A percentile compares a stretch with the other conserved stretches of the same genome.
phyloP scores from a whole-genome alignment of 805 yeast species.

The Yamadazyma akitaensis region DNA sequence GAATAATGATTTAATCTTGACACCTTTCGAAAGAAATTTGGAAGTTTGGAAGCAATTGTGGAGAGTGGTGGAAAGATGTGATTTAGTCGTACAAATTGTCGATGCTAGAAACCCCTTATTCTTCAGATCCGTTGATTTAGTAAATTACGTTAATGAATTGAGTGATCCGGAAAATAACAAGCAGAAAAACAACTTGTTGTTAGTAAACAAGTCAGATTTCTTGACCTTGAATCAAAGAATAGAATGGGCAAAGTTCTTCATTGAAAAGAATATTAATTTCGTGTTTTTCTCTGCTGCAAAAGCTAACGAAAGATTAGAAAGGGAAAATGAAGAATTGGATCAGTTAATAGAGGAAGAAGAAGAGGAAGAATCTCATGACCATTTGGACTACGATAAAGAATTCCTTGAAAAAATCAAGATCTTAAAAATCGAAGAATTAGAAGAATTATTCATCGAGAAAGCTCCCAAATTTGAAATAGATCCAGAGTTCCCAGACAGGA shows the following conservation, averaged over 20 bases:
- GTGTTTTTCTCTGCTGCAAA: constrained; percentile 91
- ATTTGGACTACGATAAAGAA: constrained; percentile 15
- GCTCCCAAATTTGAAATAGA: constrained; percentile 68
- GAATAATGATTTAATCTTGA: constrained; percentile 75
- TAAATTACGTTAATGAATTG: constrained; percentile 73
- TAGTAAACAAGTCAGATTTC: constrained; percentile 93
- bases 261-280: constrained; percentile 62
- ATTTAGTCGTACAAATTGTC: constrained; percentile 91
- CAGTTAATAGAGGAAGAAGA: constrained; percentile 24
- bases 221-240: constrained; percentile 73
- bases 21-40: constrained; percentile 95
- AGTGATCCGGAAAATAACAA: constrained; percentile 45
- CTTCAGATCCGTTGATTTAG: constrained; percentile 86
- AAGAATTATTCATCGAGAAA: constrained; percentile 66
- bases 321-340: constrained; percentile 44
- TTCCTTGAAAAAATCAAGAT: constrained; percentile 53
- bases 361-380: constrained; percentile 13
- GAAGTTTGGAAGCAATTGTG: constrained; percentile 98
- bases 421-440: constrained; percentile 79
- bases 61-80: constrained; percentile 96
- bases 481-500: constrained; percentile 55
- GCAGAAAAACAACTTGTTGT: constrained; percentile 70
- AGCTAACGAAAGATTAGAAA: constrained; percentile 73
- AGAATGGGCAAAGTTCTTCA: constrained; percentile 85
- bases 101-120: constrained; percentile 94